Conservation (phyloP, 1,284 basidiomycete species). For the Calocybe gambosa region DNA sequence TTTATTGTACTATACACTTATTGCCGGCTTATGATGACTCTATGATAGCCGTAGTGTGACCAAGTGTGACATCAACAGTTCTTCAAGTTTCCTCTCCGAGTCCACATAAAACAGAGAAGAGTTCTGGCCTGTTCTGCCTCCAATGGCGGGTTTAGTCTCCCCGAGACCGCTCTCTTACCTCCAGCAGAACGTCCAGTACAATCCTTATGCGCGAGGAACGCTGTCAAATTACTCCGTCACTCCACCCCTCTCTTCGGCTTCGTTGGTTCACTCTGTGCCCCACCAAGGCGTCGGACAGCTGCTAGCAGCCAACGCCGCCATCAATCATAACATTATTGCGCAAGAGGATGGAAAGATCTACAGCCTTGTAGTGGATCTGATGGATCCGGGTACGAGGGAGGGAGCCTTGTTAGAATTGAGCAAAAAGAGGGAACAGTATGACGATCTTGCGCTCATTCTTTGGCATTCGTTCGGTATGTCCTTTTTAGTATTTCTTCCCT, state of each 20-base stretch:
- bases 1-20: no score
- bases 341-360: slow-evolving; percentile 81
- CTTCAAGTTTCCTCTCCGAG: background rate
- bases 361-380: slow-evolving; percentile 73
- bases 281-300: slow-evolving; percentile 43
- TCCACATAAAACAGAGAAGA: background rate
- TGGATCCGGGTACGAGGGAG: slow-evolving; percentile 79
- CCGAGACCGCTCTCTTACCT: slow-evolving; percentile 61
- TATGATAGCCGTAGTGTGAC: slow-evolving; percentile 7
- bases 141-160: slow-evolving; percentile 54
- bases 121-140: slow-evolving; percentile 16
- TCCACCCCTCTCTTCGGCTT: slow-evolving; percentile 36
- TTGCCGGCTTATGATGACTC: no score
- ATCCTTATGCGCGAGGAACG: slow-evolving; percentile 39
- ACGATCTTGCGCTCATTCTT: slow-evolving; percentile 94
- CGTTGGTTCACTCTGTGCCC: slow-evolving; percentile 41
- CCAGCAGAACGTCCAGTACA: slow-evolving; percentile 45
- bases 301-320: slow-evolving; percentile 24
- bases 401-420: slow-evolving; percentile 89
- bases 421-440: slow-evolving; percentile 99
- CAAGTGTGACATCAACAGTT: slow-evolving; percentile 12
- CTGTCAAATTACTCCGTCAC: slow-evolving; percentile 46
- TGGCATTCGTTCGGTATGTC: slow-evolving; percentile 97
- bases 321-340: slow-evolving; percentile 26
- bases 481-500: background rate